Evolutionary conservation across 306 rosid genomes (phyloP).

Genomic region (Styphnolobium japonicum): DNA sequence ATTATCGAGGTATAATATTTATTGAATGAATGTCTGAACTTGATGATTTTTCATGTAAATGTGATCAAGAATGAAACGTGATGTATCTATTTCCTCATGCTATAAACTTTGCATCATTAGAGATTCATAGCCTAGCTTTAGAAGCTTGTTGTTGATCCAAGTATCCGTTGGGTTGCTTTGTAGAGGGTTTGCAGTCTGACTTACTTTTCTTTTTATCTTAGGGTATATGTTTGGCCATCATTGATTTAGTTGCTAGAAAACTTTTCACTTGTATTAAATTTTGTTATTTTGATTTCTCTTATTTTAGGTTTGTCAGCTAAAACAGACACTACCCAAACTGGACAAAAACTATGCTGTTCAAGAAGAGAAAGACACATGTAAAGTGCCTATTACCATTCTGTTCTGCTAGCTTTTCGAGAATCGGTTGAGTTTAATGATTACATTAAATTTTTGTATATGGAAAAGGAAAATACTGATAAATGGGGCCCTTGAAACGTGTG

Average conservation of each 20-base stretch:
- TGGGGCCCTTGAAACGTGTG: conserved; percentile 12
- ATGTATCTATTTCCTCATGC: conserved; percentile 1
- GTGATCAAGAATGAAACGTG: neutral
- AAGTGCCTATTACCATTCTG: conserved; percentile 17
- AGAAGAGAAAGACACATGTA: conserved; percentile 77
- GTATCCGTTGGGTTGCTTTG: conserved; percentile 9
- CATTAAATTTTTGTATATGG: neutral
- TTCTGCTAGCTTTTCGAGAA: conserved; percentile 18
- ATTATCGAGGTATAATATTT: neutral
- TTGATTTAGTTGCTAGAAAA: conserved; percentile 11
- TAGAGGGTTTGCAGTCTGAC: conserved; percentile 14
- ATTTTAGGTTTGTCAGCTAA: conserved; percentile 71
- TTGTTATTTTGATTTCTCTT: conserved; percentile 22
- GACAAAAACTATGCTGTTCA: conserved; percentile 86
- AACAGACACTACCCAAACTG: conserved; percentile 62
- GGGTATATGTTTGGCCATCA: conserved; percentile 6
- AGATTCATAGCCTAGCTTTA: neutral
- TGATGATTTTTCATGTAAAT: neutral
- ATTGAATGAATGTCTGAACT: neutral
- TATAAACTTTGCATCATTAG: neutral
- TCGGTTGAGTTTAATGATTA: conserved; percentile 6
- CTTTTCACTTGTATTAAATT: neutral
- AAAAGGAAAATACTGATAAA: neutral
- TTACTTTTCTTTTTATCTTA: neutral
- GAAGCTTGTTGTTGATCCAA: neutral